Evolutionary conservation across 148 eudicot species (phyloP).

Genomic region (Vaccinium vitisidaea): DNA sequence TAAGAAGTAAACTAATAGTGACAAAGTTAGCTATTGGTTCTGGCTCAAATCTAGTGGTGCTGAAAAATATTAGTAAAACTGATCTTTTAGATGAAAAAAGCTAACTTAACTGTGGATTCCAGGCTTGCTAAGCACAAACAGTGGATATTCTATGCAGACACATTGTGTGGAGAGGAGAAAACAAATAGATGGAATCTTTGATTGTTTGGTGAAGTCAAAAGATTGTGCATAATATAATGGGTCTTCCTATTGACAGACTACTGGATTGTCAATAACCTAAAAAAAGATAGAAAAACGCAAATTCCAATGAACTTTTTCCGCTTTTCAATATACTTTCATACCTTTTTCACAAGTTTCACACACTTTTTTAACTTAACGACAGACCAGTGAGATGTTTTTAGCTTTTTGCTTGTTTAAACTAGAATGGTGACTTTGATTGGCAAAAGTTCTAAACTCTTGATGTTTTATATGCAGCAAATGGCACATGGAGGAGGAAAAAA

Average conservation of each 20-base stretch:
- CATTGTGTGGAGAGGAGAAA: neutral
- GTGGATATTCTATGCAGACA: neutral
- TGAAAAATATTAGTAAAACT: too few relatives aligned
- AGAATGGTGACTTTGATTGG: neutral
- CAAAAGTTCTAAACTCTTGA: neutral
- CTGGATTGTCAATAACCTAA: too few relatives aligned
- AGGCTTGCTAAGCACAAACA: neutral
- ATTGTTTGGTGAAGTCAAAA: constrained; percentile 3
- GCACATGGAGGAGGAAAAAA: neutral
- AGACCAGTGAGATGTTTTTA: too few relatives aligned
- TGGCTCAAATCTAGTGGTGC: neutral
- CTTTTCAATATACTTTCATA: too few relatives aligned
- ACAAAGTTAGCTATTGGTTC: neutral
- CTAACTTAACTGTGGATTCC: neutral
- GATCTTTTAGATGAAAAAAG: neutral
- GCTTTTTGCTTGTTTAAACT: neutral
- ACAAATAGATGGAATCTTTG: neutral
- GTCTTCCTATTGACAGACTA: too few relatives aligned
- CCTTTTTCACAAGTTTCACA: too few relatives aligned
- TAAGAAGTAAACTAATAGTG: neutral
- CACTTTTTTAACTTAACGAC: too few relatives aligned
- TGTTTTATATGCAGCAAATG: neutral
- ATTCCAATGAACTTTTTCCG: too few relatives aligned
- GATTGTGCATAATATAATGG: neutral
- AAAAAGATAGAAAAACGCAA: too few relatives aligned